Percentiles rank a stretch among this genome's conserved stretches.
Evolutionary conservation across 441 rosid species (phyloP).

Genomic region (Pelargonium cotyledonis): DNA sequence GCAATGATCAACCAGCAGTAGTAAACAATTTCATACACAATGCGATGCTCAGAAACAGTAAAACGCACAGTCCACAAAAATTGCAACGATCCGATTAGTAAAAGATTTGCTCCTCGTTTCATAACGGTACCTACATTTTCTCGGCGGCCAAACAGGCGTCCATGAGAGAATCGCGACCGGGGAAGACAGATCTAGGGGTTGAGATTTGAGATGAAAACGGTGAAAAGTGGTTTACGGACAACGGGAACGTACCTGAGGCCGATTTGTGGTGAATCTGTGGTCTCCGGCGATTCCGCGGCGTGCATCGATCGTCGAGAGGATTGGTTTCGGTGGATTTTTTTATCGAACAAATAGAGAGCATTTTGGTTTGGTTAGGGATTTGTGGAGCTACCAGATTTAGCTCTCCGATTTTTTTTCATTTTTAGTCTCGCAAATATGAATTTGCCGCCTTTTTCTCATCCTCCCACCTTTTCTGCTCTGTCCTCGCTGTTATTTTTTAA

Average conservation of each 20-base stretch:
- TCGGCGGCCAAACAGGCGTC: background rate
- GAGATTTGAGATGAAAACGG: background rate
- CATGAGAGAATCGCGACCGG: background rate
- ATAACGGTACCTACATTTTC: background rate
- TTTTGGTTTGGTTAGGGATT: background rate
- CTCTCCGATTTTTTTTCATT: background rate
- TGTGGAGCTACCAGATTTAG: background rate
- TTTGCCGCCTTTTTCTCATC: slow-evolving; percentile 19
- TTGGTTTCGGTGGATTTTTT: background rate
- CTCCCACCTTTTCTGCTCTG: background rate
- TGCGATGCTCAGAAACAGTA: no score
- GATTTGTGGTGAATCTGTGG: no score
- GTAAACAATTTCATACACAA: no score
- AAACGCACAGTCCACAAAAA: background rate
- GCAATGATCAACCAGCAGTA: background rate
- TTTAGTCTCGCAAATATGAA: background rate
- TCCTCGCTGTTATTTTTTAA: background rate
- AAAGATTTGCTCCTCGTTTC: background rate
- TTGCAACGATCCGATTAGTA: background rate
- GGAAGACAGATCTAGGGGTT: background rate
- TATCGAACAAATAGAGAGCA: background rate
- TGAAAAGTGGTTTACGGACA: no score
- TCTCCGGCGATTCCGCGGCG: no score
- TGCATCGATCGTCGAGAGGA: background rate
- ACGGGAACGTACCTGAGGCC: no score